Conservation (phyloP, 495 filamentous ascomycete species). For the Hypomontagnella monticulosa region DNA sequence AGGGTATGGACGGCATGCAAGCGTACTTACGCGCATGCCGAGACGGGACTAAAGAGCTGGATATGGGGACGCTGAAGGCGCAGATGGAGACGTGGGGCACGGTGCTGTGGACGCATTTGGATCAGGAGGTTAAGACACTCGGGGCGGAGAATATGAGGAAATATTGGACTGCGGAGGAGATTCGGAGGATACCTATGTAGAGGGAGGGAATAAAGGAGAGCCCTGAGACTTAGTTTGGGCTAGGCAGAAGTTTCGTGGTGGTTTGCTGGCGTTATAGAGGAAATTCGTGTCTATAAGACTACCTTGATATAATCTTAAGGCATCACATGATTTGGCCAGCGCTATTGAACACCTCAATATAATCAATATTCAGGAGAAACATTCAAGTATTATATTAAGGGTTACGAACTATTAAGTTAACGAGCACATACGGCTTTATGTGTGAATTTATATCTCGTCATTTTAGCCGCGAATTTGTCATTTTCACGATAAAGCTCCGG, state of each 20-base stretch:
- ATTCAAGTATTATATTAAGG: no score
- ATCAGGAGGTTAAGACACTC: slow-evolving; percentile 75
- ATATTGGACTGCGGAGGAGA: slow-evolving; percentile 82
- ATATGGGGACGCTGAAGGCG: slow-evolving; percentile 70
- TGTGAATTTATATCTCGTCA: slow-evolving; percentile 1
- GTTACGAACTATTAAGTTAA: no score
- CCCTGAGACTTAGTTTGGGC: not conserved
- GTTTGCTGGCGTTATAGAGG: no score
- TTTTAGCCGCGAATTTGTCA: slow-evolving; percentile 12
- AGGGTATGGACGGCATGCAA: slow-evolving; percentile 77
- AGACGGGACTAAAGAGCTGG: slow-evolving; percentile 72
- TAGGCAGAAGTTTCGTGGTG: no score
- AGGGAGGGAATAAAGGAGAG: not conserved
- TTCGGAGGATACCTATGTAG: slow-evolving; percentile 76
- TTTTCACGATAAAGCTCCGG: not conserved
- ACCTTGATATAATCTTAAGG: no score
- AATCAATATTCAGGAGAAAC: no score
- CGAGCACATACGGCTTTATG: no score
- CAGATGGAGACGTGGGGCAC: slow-evolving; percentile 72
- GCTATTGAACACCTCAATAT: no score
- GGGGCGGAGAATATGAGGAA: slow-evolving; percentile 87
- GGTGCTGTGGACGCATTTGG: slow-evolving; percentile 77
- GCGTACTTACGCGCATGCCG: slow-evolving; percentile 72
- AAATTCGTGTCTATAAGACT: no score
- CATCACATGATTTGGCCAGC: no score